Conservation (phyloP, 371 early-diverging fungal genomes). For the Mortierella sp. region DNA sequence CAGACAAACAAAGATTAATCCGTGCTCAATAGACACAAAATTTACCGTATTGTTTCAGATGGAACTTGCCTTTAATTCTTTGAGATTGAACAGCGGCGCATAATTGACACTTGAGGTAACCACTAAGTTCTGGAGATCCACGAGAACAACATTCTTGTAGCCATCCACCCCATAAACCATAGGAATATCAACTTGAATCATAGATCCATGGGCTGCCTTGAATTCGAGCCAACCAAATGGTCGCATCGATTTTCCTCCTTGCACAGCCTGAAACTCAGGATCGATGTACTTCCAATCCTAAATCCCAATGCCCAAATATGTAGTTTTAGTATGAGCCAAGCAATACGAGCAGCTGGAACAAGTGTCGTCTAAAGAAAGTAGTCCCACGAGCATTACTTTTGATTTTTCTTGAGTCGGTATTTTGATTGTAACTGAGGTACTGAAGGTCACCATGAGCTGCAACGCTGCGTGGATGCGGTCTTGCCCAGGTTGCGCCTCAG, state of each 20-base stretch:
- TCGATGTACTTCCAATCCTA: conserved; percentile 80
- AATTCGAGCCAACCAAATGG: conserved; percentile 88
- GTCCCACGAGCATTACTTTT: conserved; percentile 65
- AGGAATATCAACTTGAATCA: conserved; percentile 72
- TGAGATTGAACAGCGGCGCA: conserved; percentile 67
- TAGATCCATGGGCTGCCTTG: conserved; percentile 68
- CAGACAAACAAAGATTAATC: not conserved
- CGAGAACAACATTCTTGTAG: conserved; percentile 63
- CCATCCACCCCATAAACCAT: conserved; percentile 69
- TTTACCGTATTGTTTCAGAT: not conserved
- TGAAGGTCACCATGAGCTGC: conserved; percentile 76
- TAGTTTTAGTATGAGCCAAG: not conserved
- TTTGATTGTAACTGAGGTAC: conserved; percentile 70
- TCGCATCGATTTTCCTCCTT: conserved; percentile 60
- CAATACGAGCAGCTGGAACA: not conserved
- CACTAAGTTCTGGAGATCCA: conserved; percentile 64
- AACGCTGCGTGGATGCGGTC: conserved; percentile 69
- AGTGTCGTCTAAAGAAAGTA: conserved; percentile 1
- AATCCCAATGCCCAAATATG: conserved; percentile 1
- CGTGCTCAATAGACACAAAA: not conserved
- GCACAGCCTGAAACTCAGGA: conserved; percentile 57
- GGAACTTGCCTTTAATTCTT: conserved; percentile 64
- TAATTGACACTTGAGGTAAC: conserved; percentile 82
- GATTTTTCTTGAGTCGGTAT: conserved; percentile 83
- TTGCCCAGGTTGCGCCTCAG: conserved; percentile 67